Conservation (phyloP, 2,329 filamentous ascomycete species). For the Trematosphaeria pertusa region DNA sequence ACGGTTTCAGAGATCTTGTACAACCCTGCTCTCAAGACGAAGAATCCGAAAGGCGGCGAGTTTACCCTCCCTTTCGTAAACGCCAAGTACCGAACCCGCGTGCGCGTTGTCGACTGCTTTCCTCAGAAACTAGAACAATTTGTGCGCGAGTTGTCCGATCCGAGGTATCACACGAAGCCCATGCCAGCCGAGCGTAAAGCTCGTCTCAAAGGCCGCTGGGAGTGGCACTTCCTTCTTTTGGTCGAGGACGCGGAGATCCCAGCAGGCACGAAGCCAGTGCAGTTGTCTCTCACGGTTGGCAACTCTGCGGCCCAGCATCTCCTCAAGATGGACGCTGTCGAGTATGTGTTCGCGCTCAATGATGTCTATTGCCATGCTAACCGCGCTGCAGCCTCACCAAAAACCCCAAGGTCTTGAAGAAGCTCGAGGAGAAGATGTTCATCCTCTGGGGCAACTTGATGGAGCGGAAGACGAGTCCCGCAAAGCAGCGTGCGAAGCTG, state of each 20-base stretch:
- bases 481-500: slow-evolving; percentile 43
- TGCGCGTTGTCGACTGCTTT: slow-evolving; percentile 83
- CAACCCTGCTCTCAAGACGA: slow-evolving; percentile 50
- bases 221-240: slow-evolving; percentile 83
- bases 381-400: slow-evolving; percentile 60
- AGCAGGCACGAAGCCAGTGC: slow-evolving; percentile 30
- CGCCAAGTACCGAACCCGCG: slow-evolving; percentile 70
- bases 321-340: slow-evolving; percentile 60
- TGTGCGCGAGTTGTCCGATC: slow-evolving; percentile 54
- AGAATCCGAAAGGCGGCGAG: slow-evolving; percentile 42
- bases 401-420: slow-evolving; percentile 56
- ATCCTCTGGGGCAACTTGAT: slow-evolving; percentile 81
- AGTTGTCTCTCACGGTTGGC: slow-evolving; percentile 73
- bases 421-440: slow-evolving; percentile 74
- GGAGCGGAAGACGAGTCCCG: slow-evolving; percentile 66
- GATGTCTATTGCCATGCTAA: slow-evolving; percentile 11
- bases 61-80: slow-evolving; percentile 74
- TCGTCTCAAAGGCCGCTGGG: slow-evolving; percentile 63
- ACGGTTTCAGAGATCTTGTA: slow-evolving; percentile 57
- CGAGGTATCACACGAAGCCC: slow-evolving; percentile 33
- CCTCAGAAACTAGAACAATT: slow-evolving; percentile 77
- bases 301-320: slow-evolving; percentile 64
- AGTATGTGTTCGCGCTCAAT: slow-evolving; percentile 53
- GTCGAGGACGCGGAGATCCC: slow-evolving; percentile 70
- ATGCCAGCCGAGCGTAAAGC: slow-evolving; percentile 47